Percentiles rank a stretch among this genome's conserved stretches.
Conservation (phyloP, 371 early-diverging fungal genomes). For the Mucor piriformis region DNA sequence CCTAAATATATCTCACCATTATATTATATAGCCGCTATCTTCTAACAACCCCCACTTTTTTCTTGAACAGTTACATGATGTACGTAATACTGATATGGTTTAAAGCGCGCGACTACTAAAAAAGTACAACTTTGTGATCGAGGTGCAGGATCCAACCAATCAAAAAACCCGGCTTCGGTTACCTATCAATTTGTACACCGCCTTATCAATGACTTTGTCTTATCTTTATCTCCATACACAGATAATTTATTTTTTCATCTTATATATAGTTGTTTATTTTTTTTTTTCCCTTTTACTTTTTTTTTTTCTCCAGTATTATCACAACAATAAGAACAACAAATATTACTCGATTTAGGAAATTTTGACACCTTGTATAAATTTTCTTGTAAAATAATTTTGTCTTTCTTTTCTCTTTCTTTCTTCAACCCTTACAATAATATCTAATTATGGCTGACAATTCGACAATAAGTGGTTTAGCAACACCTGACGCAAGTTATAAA, state of each 20-base stretch:
- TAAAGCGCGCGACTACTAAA: neutral
- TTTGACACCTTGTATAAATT: neutral
- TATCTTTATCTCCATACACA: constrained; percentile 1
- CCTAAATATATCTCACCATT: too few species aligned
- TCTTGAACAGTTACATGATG: too few species aligned
- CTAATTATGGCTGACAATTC: constrained; percentile 13
- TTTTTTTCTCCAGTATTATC: neutral
- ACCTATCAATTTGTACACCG: neutral
- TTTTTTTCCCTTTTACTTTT: neutral
- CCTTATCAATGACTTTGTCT: constrained; percentile 3
- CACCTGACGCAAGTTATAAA: neutral
- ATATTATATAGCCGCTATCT: too few species aligned
- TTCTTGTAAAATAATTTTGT: neutral
- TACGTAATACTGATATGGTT: too few species aligned
- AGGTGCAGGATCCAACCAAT: constrained; percentile 1
- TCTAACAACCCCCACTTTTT: too few species aligned
- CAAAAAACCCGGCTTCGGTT: constrained; percentile 1
- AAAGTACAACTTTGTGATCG: neutral
- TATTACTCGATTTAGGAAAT: neutral
- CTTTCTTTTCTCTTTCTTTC: neutral
- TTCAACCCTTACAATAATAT: neutral
- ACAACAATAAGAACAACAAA: neutral
- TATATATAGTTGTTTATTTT: constrained; percentile 1
- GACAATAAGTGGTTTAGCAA: neutral
- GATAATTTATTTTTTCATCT: neutral